phyloP scores from a whole-genome alignment of 345 rosid genomes.

The Ceriops zippeliana region DNA sequence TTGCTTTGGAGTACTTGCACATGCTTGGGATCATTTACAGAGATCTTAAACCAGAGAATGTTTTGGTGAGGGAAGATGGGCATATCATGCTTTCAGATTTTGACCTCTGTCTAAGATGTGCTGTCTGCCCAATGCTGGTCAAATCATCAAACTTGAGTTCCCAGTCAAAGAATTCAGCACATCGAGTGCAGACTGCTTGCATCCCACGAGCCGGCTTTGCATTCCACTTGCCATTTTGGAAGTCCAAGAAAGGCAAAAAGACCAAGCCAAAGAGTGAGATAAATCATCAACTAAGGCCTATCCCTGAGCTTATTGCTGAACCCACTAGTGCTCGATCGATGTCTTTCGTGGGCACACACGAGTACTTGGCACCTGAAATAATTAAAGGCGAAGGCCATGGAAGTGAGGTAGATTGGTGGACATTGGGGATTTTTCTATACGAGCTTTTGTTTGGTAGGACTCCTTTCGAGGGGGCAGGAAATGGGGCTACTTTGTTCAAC shows the following conservation, averaged over 20 bases:
- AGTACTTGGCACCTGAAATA: slow-evolving; percentile 33
- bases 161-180: slow-evolving; percentile 26
- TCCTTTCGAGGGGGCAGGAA: slow-evolving; percentile 30
- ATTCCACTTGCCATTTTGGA: slow-evolving; percentile 15
- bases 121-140: slow-evolving; percentile 29
- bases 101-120: slow-evolving; percentile 29
- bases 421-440: slow-evolving; percentile 28
- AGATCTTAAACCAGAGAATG: slow-evolving; percentile 35
- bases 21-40: slow-evolving; percentile 35
- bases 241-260: slow-evolving; percentile 20
- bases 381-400: slow-evolving; percentile 34
- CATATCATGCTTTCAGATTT: slow-evolving; percentile 35
- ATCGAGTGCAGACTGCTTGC: slow-evolving; percentile 26
- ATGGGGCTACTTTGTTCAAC: slow-evolving; percentile 27
- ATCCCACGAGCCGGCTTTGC: slow-evolving; percentile 24
- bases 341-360: slow-evolving; percentile 34
- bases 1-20: slow-evolving; percentile 34
- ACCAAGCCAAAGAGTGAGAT: slow-evolving; percentile 18
- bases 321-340: slow-evolving; percentile 31
- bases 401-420: slow-evolving; percentile 34
- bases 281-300: slow-evolving; percentile 19
- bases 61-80: slow-evolving; percentile 31
- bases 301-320: slow-evolving; percentile 30
- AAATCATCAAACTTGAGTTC: slow-evolving; percentile 17
- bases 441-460: slow-evolving; percentile 31